phyloP scores from a whole-genome alignment of 305 asterid genomes.

The Lippia alba region DNA sequence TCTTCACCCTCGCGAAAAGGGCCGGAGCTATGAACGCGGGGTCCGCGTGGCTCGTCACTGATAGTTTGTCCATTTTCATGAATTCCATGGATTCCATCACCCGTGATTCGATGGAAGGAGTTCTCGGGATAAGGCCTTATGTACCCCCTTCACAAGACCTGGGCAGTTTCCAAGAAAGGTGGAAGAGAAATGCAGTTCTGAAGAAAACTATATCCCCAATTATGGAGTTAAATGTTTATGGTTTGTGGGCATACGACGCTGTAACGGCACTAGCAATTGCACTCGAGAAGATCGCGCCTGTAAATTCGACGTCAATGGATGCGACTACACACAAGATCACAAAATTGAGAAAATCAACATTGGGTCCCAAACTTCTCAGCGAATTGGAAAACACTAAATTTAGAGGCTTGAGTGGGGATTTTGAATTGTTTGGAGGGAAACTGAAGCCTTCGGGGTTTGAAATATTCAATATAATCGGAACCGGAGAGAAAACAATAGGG shows the following conservation, averaged over 20 bases:
- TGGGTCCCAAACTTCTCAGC: constrained; percentile 50
- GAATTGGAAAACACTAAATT: constrained; percentile 42
- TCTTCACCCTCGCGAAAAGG: constrained; percentile 54
- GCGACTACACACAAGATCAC: constrained; percentile 20
- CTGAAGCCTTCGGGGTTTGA: constrained; percentile 47
- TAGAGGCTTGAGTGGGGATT: constrained; percentile 59
- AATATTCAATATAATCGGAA: constrained; percentile 58
- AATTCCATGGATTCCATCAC: constrained; percentile 37
- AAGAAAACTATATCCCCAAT: constrained; percentile 13
- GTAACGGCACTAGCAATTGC: constrained; percentile 63
- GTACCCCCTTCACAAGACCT: constrained; percentile 43
- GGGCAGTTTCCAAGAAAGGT: constrained; percentile 46
- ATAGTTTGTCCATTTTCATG: constrained; percentile 54
- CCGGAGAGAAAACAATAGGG: constrained; percentile 57
- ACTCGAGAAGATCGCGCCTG: constrained; percentile 40
- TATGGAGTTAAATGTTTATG: constrained; percentile 50
- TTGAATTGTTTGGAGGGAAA: constrained; percentile 44
- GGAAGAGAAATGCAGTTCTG: constrained; percentile 45
- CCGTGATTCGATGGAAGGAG: constrained; percentile 66
- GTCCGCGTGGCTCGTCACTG: constrained; percentile 65
- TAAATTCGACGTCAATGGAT: constrained; percentile 17
- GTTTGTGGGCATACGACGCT: constrained; percentile 64
- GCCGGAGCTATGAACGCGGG: constrained; percentile 59
- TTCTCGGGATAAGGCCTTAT: constrained; percentile 58
- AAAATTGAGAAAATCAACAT: constrained; percentile 37